Conservation (phyloP, 164 flowering plant genomes). For the Annona squamosa region DNA sequence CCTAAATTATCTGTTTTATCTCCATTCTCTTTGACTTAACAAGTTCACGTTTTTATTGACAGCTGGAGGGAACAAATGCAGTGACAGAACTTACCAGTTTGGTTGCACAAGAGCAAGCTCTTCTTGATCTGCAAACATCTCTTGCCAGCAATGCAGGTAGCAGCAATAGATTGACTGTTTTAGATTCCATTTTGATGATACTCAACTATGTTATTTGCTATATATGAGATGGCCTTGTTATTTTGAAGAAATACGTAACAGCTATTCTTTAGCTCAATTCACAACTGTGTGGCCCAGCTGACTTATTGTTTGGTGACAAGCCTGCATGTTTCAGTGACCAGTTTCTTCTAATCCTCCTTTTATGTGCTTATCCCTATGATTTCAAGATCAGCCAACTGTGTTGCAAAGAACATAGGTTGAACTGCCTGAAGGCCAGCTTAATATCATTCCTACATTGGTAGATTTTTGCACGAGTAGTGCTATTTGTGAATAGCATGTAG, state of each 20-base stretch:
- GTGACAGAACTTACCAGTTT: slow-evolving; percentile 50
- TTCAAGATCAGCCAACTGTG: too few species aligned
- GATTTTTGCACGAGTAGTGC: background rate
- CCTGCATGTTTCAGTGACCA: background rate
- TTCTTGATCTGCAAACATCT: slow-evolving; percentile 58
- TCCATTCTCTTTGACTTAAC: background rate
- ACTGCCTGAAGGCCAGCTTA: too few species aligned
- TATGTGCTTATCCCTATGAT: too few species aligned
- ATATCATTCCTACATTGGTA: background rate
- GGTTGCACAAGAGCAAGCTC: slow-evolving; percentile 43
- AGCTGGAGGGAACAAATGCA: slow-evolving; percentile 61
- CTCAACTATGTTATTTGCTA: background rate
- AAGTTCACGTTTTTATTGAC: background rate
- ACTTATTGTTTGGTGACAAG: background rate
- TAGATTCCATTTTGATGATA: background rate
- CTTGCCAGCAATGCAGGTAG: slow-evolving; percentile 70
- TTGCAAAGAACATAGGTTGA: too few species aligned
- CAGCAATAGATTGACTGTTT: background rate
- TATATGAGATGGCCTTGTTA: background rate
- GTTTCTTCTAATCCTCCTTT: too few species aligned
- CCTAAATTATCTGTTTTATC: background rate
- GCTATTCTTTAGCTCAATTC: background rate
- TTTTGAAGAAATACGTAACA: background rate
- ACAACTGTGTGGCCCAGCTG: background rate
- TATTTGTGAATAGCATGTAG: too few species aligned